phyloP scores from a whole-genome alignment of 2,329 filamentous ascomycete genomes.

The Neoscytalidium dimidiatum region DNA sequence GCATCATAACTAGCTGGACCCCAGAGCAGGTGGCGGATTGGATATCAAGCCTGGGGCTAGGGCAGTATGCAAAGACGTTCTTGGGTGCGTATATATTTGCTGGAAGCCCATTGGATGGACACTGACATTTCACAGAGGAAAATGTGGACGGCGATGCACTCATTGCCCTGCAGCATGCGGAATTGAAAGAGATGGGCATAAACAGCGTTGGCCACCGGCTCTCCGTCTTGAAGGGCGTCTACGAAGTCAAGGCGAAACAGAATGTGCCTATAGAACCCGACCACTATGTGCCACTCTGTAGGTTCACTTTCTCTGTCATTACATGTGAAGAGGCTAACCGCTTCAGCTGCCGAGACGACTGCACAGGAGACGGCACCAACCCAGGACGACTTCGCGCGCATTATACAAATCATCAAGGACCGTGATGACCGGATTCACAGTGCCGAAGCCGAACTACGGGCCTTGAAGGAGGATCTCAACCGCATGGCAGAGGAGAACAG shows the following conservation, averaged over 20 bases:
- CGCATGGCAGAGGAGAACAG: constrained; percentile 75
- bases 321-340: neutral
- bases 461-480: constrained; percentile 60
- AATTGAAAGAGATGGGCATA: constrained; percentile 94
- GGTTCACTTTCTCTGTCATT: neutral
- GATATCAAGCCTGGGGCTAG: constrained; percentile 73
- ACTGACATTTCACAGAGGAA: constrained; percentile 65
- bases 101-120: neutral
- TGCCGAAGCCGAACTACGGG: constrained; percentile 79
- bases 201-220: constrained; percentile 89
- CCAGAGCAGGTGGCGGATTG: constrained; percentile 90
- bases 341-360: constrained; percentile 81
- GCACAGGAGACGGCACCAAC: constrained; percentile 84
- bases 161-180: constrained; percentile 84
- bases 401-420: constrained; percentile 85
- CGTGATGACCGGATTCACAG: constrained; percentile 87
- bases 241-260: constrained; percentile 93
- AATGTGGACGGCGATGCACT: constrained; percentile 91
- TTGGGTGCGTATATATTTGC: constrained; percentile 64
- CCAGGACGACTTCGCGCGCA: constrained; percentile 86
- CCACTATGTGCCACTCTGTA: constrained; percentile 92
- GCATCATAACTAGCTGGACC: constrained; percentile 77
- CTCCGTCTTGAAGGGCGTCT: constrained; percentile 93
- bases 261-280: constrained; percentile 89
- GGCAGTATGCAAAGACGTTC: constrained; percentile 81